phyloP scores from a whole-genome alignment of 352 stramenopile species.

The Globisporangium megalacanthum region DNA sequence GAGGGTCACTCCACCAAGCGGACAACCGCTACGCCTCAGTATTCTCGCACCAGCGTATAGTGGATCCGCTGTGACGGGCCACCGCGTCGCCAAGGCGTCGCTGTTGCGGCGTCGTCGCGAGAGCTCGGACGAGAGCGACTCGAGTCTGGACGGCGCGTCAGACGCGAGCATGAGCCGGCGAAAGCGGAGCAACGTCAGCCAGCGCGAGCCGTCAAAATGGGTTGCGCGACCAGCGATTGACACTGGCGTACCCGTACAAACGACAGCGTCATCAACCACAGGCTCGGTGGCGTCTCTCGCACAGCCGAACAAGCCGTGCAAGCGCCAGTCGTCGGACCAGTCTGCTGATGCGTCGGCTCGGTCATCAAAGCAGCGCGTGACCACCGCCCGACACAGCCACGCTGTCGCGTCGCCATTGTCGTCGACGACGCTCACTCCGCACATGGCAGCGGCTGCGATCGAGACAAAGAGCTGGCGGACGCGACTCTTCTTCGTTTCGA shows the following conservation, averaged over 20 bases:
- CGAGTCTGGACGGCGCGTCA: constrained; percentile 47
- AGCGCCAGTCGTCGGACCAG: constrained; percentile 42
- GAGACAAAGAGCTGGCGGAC: constrained; percentile 5
- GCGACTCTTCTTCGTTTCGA: constrained; percentile 71
- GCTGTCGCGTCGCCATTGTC: background rate
- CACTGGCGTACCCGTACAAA: background rate
- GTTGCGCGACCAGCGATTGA: constrained; percentile 2
- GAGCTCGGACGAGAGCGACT: constrained; percentile 55
- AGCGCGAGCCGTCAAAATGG: constrained; percentile 4
- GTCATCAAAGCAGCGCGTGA: constrained; percentile 37
- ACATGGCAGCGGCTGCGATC: background rate
- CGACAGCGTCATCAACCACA: background rate
- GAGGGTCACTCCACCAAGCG: background rate
- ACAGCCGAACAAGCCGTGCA: constrained; percentile 39
- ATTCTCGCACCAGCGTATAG: constrained; percentile 1
- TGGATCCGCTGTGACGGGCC: background rate
- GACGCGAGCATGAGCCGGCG: constrained; percentile 42
- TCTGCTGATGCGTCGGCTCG: constrained; percentile 25
- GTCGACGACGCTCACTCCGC: background rate
- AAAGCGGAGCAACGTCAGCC: constrained; percentile 63
- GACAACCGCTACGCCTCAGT: constrained; percentile 2
- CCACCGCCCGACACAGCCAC: constrained; percentile 9
- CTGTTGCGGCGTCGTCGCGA: constrained; percentile 40
- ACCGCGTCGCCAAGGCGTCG: constrained; percentile 6
- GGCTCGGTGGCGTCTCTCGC: background rate